Evolutionary conservation across 257 asterid species (phyloP).

Genomic region (Jacaranda copaia): DNA sequence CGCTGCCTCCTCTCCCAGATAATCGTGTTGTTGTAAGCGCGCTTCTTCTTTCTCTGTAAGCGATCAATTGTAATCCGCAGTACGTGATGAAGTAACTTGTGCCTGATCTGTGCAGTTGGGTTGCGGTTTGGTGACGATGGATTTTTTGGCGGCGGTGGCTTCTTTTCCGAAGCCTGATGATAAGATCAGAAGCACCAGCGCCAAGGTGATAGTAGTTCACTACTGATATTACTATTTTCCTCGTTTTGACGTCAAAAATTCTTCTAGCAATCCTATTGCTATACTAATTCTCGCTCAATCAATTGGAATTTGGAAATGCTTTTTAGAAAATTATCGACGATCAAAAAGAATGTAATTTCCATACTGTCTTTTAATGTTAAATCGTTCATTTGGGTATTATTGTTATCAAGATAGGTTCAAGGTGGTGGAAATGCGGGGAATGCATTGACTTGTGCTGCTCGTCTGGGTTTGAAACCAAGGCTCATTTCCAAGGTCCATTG

Average conservation of each 20-base stretch:
- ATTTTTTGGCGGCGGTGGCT: constrained; percentile 67
- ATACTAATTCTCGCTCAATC: too few relatives aligned
- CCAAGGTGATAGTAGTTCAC: constrained; percentile 46
- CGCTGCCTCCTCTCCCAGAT: constrained; percentile 54
- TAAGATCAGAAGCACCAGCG: constrained; percentile 63
- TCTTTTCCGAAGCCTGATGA: constrained; percentile 76
- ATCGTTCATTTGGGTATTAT: not conserved
- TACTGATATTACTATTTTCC: not conserved
- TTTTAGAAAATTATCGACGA: too few relatives aligned
- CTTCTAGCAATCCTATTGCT: too few relatives aligned
- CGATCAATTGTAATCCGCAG: not conserved
- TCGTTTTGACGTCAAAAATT: not conserved
- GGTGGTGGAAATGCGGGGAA: constrained; percentile 80
- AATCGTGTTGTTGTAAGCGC: constrained; percentile 49
- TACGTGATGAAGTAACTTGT: constrained; percentile 10
- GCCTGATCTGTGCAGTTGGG: constrained; percentile 52
- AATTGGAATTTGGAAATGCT: too few relatives aligned
- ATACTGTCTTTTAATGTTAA: not conserved
- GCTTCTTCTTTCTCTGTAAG: not conserved
- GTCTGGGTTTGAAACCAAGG: constrained; percentile 63
- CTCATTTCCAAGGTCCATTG: constrained; percentile 63
- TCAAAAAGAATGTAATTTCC: not conserved
- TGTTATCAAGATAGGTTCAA: constrained; percentile 54
- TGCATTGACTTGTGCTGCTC: constrained; percentile 73
- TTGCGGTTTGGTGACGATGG: constrained; percentile 54